Percentiles rank a stretch among this genome's conserved stretches.
Conservation (phyloP, 164 flowering plant species). For the Saururus chinensis region DNA sequence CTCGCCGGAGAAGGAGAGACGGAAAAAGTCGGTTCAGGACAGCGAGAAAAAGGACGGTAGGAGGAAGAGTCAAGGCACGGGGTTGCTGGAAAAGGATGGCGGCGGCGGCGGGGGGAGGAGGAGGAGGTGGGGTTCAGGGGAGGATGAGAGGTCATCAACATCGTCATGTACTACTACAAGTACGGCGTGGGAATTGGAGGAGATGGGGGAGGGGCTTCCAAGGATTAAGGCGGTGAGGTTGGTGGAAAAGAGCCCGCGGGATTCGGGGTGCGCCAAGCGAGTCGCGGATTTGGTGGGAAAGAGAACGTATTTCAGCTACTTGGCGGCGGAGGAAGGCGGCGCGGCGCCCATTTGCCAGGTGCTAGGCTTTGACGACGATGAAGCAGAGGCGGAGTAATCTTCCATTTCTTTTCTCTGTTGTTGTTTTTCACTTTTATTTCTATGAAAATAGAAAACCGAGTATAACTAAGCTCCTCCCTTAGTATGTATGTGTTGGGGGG, state of each 20-base stretch:
- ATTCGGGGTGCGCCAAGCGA: slow-evolving; percentile 78
- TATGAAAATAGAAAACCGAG: too few species aligned
- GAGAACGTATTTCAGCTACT: slow-evolving; percentile 33
- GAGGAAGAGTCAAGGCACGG: slow-evolving; percentile 18
- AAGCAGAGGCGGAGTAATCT: background rate
- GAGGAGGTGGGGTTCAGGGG: slow-evolving; percentile 43
- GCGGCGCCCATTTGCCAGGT: slow-evolving; percentile 40
- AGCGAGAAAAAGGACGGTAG: slow-evolving; percentile 29
- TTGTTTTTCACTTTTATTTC: too few species aligned
- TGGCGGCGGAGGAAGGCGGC: slow-evolving; percentile 16
- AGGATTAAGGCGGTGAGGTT: slow-evolving; percentile 45
- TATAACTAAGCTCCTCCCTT: too few species aligned
- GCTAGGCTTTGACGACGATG: slow-evolving; percentile 47
- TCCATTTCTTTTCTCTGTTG: too few species aligned
- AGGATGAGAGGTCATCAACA: slow-evolving; percentile 11
- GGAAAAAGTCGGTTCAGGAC: slow-evolving; percentile 50
- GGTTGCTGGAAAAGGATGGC: slow-evolving; percentile 1
- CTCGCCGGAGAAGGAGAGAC: slow-evolving; percentile 9
- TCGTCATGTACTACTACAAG: background rate
- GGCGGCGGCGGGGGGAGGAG: slow-evolving; percentile 34
- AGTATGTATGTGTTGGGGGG: too few species aligned
- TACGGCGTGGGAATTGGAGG: slow-evolving; percentile 11
- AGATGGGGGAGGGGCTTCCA: slow-evolving; percentile 31
- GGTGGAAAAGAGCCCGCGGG: slow-evolving; percentile 49
- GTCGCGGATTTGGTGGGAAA: slow-evolving; percentile 56